Base-by-base conservation (phyloP, 2,329 filamentous ascomycete species). In the Zymoseptoria tritici region DNA sequence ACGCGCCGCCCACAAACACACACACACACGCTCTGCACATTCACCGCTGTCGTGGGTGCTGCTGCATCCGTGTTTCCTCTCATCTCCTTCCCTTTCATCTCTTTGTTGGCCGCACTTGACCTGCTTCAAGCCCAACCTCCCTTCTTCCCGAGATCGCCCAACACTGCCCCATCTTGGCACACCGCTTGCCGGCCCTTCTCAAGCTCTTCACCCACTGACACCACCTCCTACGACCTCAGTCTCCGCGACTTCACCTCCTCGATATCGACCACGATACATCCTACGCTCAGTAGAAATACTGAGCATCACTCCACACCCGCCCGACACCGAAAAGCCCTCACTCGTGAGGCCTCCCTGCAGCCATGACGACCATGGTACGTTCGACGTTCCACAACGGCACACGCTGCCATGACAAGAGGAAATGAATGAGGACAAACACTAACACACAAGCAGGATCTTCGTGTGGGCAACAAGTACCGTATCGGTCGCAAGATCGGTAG, bases 401-500 rank as follows among this genome's bases (percentile, higher is more conserved):
- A 24, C 31, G 24, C 49, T 21, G 71, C 71, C 67, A 68, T 67
- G 64, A 66, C 70, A 70, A 66, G 66, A 70, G 69, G n/a, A 54
- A 46, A 53, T 26, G 21, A 22, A 9, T 11, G 54, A 29, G 49
- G 21, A 58, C 29, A 61, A n/a, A 69, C 71, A 72, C 73, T 77
- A 70, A 77, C 66, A 58, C 16, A 52, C 22, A 58, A 49, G 57
- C 72, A 97, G 93, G 94, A 99, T 85, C 87, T 99, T 72, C 91
- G 94, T 74, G 94, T 99, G 79, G 94, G 94, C 79, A 97, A 97
- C 78, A 97, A 99, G 76, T 99, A 99, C 86, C 91, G 94, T 72
- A 97, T 99, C 78, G 94, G 94, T 76, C 91, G 94, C 72, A 99
- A 99, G 85, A 99, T 99, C 73, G 94, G 94, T 70, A 96, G 91